phyloP scores from a whole-genome alignment of 2,329 filamentous ascomycete species.

The Pyrenophora tritici-repentis region DNA sequence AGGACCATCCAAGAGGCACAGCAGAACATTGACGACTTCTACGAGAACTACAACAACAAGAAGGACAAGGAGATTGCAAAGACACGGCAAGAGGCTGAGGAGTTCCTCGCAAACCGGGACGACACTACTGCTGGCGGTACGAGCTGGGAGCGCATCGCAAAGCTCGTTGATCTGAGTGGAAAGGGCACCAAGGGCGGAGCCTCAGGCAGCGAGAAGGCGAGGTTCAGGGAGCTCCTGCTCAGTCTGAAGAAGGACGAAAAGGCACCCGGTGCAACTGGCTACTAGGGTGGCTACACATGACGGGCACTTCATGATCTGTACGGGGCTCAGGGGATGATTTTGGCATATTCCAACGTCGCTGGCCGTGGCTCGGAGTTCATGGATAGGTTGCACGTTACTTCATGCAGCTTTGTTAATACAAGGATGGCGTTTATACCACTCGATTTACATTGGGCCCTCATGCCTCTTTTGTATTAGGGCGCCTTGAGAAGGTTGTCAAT shows the following conservation, averaged over 20 bases:
- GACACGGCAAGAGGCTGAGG: slow-evolving; percentile 88
- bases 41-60: slow-evolving; percentile 98
- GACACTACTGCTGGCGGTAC: slow-evolving; percentile 94
- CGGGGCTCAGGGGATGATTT: slow-evolving; percentile 18
- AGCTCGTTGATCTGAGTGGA: slow-evolving; percentile 94
- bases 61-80: slow-evolving; percentile 91
- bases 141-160: slow-evolving; percentile 97
- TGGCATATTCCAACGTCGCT: slow-evolving; percentile 16
- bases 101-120: slow-evolving; percentile 86
- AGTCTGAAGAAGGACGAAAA: slow-evolving; percentile 94
- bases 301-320: slow-evolving; percentile 13
- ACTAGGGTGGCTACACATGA: slow-evolving; percentile 22
- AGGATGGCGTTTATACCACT: too few species aligned
- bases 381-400: slow-evolving; percentile 28
- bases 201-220: slow-evolving; percentile 89
- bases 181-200: slow-evolving; percentile 88
- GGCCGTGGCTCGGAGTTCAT: slow-evolving; percentile 26
- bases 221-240: slow-evolving; percentile 87
- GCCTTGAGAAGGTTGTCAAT: too few species aligned
- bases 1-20: slow-evolving; percentile 88
- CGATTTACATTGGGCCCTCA: too few species aligned
- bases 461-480: too few species aligned
- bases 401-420: slow-evolving; percentile 32
- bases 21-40: slow-evolving; percentile 97
- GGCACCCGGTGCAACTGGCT: slow-evolving; percentile 63